Evolutionary conservation across 1,139 yeast species (phyloP).

Genomic region (Magnusiomyces paraingens): DNA sequence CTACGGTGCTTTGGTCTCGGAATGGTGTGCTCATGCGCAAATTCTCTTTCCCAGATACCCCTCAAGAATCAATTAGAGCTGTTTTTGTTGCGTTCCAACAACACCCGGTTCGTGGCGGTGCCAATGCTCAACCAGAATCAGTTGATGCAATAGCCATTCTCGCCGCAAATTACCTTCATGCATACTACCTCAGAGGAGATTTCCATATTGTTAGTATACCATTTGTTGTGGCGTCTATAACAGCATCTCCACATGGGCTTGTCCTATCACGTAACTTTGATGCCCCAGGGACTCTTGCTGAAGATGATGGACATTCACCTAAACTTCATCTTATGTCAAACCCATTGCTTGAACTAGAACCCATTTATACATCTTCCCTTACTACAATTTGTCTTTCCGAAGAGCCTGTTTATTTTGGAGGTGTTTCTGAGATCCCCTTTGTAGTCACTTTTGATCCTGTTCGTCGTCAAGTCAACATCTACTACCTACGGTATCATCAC

Average conservation of each 20-base stretch:
- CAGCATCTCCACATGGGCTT: constrained; percentile 60
- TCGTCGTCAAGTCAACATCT: constrained; percentile 20
- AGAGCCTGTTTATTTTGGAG: constrained; percentile 36
- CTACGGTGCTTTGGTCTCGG: constrained; percentile 40
- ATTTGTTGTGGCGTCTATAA: constrained; percentile 48
- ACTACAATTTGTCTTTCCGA: constrained; percentile 58
- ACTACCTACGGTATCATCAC: constrained; percentile 23
- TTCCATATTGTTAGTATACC: constrained; percentile 58
- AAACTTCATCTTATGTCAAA: constrained; percentile 59
- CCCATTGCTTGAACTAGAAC: constrained; percentile 62
- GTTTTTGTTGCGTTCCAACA: constrained; percentile 44
- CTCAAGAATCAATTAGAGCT: constrained; percentile 34
- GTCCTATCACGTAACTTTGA: constrained; percentile 45
- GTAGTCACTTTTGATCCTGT: constrained; percentile 25
- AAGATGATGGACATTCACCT: constrained; percentile 22
- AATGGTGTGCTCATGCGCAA: constrained; percentile 47
- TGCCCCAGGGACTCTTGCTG: constrained; percentile 8
- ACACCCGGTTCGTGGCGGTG: constrained; percentile 2
- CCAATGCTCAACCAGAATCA: constrained; percentile 17
- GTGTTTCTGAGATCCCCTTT: constrained; percentile 19
- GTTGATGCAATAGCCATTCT: constrained; percentile 26
- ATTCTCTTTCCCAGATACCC: constrained; percentile 42
- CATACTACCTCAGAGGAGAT: constrained; percentile 54
- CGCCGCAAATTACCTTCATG: constrained; percentile 25
- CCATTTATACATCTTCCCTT: constrained; percentile 63